A percentile compares a stretch with the other conserved stretches of the same genome.
Evolutionary conservation across 345 rosid genomes (phyloP).

Genomic region (Rhodomyrtus tomentosa): DNA sequence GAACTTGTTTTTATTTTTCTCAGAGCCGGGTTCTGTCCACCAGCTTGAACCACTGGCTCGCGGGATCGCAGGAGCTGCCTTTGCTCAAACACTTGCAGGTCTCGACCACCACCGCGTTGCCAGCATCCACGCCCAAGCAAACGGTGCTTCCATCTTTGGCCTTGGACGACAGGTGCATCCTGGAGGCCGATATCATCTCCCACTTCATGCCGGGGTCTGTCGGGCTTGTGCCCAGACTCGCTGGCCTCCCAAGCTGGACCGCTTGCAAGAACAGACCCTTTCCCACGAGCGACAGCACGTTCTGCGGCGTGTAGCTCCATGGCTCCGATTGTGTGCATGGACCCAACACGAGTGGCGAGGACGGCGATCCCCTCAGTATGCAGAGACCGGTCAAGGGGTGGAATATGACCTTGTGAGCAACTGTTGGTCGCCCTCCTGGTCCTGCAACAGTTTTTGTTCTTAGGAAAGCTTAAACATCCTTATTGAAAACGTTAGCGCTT

Average conservation of each 20-base stretch:
- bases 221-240: neutral
- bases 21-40: neutral
- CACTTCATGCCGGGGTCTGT: slow-evolving; percentile 16
- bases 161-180: slow-evolving; percentile 53
- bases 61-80: slow-evolving; percentile 1
- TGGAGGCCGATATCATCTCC: slow-evolving; percentile 55
- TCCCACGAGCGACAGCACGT: neutral
- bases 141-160: slow-evolving; percentile 22
- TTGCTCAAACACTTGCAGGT: slow-evolving; percentile 2
- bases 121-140: slow-evolving; percentile 61
- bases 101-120: neutral
- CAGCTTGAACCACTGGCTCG: slow-evolving; percentile 13
- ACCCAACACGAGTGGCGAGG: neutral
- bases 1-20: neutral
- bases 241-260: neutral
- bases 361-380: neutral
- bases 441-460: too few relatives aligned
- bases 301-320: neutral
- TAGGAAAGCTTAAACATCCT: too few relatives aligned
- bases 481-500: too few relatives aligned
- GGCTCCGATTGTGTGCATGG: neutral
- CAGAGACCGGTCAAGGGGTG: slow-evolving; percentile 13
- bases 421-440: neutral
- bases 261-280: slow-evolving; percentile 4
- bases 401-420: slow-evolving; percentile 2